phyloP scores from a whole-genome alignment of 805 yeast species.

The Kodamaea leandrae region DNA sequence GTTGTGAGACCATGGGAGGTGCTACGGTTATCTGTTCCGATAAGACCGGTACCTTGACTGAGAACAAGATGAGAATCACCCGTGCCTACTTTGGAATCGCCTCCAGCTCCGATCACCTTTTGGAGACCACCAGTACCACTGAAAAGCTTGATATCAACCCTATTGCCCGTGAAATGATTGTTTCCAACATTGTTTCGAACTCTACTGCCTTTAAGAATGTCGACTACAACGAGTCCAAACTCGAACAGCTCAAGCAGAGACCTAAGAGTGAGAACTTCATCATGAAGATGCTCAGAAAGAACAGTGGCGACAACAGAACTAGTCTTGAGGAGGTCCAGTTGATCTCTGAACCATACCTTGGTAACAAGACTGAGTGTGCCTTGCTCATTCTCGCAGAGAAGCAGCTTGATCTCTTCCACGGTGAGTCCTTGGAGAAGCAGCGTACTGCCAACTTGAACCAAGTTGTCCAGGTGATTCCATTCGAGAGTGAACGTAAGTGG shows the following conservation, averaged over 20 bases:
- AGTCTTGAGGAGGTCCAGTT: conserved; percentile 13
- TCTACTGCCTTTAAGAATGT: conserved; percentile 86
- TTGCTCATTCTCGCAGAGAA: conserved; percentile 65
- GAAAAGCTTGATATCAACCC: conserved; percentile 14
- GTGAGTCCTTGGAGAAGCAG: conserved; percentile 43
- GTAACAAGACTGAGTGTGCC: conserved; percentile 95
- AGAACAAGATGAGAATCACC: conserved; percentile 89
- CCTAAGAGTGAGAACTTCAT: conserved; percentile 31
- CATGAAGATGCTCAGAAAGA: conserved; percentile 21
- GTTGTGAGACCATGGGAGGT: conserved; percentile 99
- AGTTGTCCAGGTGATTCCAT: conserved; percentile 76
- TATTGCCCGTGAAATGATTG: conserved; percentile 26
- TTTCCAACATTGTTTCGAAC: conserved; percentile 67
- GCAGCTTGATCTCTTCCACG: conserved; percentile 46
- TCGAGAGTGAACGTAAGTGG: conserved; percentile 92
- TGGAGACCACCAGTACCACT: conserved; percentile 43
- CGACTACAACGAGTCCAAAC: conserved; percentile 35
- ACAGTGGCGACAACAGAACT: conserved; percentile 8
- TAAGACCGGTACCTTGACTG: conserved; percentile 96
- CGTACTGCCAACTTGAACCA: conserved; percentile 23
- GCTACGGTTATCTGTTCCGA: conserved; percentile 97
- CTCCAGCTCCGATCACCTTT: conserved; percentile 16
- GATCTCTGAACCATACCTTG: conserved; percentile 64
- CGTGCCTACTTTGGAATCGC: conserved; percentile 62
- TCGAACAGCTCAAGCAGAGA: conserved; percentile 23